A percentile compares a stretch with the other conserved stretches of the same genome.
Evolutionary conservation across 2,329 filamentous ascomycete species (phyloP).

Genomic region (Calonectria pseudoturangicola): DNA sequence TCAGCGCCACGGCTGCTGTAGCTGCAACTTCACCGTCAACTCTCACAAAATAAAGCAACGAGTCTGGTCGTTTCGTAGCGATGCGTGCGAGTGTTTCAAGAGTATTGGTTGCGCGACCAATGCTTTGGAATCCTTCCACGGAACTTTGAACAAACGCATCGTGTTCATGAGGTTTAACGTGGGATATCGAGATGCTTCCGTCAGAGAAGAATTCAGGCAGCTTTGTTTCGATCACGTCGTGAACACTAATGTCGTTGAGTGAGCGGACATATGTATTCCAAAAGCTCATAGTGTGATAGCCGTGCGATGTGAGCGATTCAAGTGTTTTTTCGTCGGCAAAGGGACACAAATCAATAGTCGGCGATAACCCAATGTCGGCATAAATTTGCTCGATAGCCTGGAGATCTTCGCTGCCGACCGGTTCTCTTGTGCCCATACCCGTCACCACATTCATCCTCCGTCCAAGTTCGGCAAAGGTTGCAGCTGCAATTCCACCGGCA

Average conservation of each 20-base stretch:
- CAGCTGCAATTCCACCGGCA: background rate
- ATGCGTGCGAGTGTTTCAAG: background rate
- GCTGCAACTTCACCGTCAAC: background rate
- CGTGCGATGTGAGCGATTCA: background rate
- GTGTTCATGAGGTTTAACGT: background rate
- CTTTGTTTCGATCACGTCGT: background rate
- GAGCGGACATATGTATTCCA: constrained; percentile 1
- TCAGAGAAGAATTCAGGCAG: background rate
- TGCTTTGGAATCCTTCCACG: background rate
- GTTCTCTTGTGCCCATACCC: background rate
- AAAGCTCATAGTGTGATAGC: background rate
- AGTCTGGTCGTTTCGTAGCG: background rate
- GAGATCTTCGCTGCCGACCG: background rate
- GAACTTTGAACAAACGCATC: background rate
- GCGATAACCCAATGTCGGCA: background rate
- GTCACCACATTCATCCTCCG: constrained; percentile 3
- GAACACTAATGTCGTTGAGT: background rate
- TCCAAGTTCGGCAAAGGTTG: background rate
- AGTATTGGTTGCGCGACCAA: background rate
- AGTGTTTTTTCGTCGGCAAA: background rate
- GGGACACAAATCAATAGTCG: background rate
- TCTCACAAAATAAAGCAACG: background rate
- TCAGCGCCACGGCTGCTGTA: background rate
- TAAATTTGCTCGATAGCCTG: background rate
- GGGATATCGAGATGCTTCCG: background rate